These are phyloP conservation scores for Pyrenula massariospora DNA, from an alignment of 495 filamentous ascomycete genomes.

Conservation along the genomic window DNA sequence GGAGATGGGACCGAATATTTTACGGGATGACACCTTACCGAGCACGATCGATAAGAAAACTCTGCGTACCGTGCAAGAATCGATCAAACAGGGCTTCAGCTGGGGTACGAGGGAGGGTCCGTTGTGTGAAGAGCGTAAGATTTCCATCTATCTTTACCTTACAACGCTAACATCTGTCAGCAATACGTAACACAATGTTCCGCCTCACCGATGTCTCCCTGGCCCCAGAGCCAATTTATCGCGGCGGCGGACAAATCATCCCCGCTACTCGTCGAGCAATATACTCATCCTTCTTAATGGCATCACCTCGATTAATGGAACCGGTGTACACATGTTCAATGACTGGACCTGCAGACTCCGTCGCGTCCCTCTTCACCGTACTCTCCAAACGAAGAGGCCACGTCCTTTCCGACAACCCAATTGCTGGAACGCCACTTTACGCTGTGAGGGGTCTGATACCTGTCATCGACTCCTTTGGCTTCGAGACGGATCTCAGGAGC, in stretches of 20 bases:
- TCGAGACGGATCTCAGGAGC: conserved; percentile 93
- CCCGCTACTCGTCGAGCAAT: conserved; percentile 83
- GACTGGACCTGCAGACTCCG: conserved; percentile 85
- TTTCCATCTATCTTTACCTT: conserved; percentile 54
- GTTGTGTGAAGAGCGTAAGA: conserved; percentile 96
- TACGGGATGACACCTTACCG: conserved; percentile 92
- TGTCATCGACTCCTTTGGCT: conserved; percentile 93
- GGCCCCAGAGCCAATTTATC: conserved; percentile 79
- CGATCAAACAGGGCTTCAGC: conserved; percentile 85
- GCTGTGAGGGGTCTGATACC: conserved; percentile 81
- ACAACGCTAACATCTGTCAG: conserved; percentile 25
- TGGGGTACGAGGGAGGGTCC: conserved; percentile 95
- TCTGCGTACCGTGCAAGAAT: conserved; percentile 78
- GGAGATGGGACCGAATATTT: conserved; percentile 87
- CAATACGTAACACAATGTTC: conserved; percentile 94
- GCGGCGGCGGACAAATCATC: conserved; percentile 94
- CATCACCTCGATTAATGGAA: conserved; percentile 90
- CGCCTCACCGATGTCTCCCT: conserved; percentile 83
- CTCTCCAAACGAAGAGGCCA: conserved; percentile 81
- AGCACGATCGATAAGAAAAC: conserved; percentile 82
- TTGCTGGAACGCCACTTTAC: conserved; percentile 93
- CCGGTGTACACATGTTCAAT: conserved; percentile 86
- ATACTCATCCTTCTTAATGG: conserved; percentile 94
- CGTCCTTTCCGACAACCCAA: conserved; percentile 83
- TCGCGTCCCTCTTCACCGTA: conserved; percentile 81